phyloP scores from a whole-genome alignment of 2,329 filamentous ascomycete species.

The Penicillium italicum region DNA sequence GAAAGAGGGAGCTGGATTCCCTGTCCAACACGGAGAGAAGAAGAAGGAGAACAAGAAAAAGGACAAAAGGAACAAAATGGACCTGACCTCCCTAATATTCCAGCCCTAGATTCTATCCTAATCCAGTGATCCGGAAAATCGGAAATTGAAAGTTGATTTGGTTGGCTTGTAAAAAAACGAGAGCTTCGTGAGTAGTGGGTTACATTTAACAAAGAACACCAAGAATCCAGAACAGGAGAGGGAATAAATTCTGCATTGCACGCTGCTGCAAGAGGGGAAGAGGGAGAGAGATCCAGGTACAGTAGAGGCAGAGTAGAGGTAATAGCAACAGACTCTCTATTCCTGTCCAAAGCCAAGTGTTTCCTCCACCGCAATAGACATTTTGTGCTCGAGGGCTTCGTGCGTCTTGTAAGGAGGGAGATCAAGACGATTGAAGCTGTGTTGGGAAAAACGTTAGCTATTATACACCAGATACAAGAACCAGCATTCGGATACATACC shows the following conservation, averaged over 20 bases:
- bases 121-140: background rate
- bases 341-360: constrained; percentile 99
- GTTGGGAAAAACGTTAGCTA: constrained; percentile 21
- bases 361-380: constrained; percentile 96
- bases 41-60: background rate
- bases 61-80: background rate
- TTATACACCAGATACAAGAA: background rate
- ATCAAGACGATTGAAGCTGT: constrained; percentile 93
- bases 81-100: background rate
- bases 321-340: constrained; percentile 49
- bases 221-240: constrained; percentile 8
- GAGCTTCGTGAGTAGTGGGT: constrained; percentile 10
- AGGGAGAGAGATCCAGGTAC: constrained; percentile 6
- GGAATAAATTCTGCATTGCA: constrained; percentile 8
- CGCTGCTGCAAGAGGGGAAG: background rate
- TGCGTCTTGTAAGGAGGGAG: constrained; percentile 87
- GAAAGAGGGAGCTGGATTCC: background rate
- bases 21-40: background rate
- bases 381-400: constrained; percentile 79
- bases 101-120: background rate
- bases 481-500: constrained; percentile 58
- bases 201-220: constrained; percentile 11
- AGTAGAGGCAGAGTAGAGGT: constrained; percentile 2
- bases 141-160: background rate
- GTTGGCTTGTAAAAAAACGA: constrained; percentile 2